Conservation (phyloP, 2,329 filamentous ascomycete genomes). For the Ambrosiella beaveri region DNA sequence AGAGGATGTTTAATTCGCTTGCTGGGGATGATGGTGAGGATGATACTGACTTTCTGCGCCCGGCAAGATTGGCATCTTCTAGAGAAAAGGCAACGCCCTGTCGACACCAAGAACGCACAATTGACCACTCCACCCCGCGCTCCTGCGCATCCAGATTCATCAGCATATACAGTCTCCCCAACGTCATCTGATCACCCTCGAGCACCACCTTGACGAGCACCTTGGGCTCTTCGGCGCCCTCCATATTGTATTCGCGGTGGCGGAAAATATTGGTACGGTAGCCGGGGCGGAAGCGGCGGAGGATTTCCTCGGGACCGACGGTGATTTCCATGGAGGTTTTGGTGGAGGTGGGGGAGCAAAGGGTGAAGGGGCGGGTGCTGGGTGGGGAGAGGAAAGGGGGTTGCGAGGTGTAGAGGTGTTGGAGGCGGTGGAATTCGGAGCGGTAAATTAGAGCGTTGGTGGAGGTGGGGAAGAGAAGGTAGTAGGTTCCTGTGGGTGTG, state of each 20-base stretch:
- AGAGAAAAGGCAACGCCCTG: slow-evolving; percentile 11
- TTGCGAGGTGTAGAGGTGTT: slow-evolving; percentile 19
- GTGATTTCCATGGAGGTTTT: slow-evolving; percentile 12
- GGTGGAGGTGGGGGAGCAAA: slow-evolving; percentile 11
- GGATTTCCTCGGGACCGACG: slow-evolving; percentile 7
- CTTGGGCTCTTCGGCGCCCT: slow-evolving; percentile 1
- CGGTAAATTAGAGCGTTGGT: slow-evolving; percentile 46
- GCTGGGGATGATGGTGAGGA: neutral
- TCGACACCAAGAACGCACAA: slow-evolving; percentile 12
- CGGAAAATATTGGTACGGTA: slow-evolving; percentile 12
- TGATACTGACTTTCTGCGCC: neutral
- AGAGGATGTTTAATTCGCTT: neutral
- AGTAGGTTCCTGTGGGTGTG: slow-evolving; percentile 47
- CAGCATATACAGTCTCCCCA: slow-evolving; percentile 20
- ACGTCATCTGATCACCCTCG: slow-evolving; percentile 19
- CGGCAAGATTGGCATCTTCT: slow-evolving; percentile 9
- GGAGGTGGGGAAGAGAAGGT: slow-evolving; percentile 46
- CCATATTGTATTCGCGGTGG: slow-evolving; percentile 9
- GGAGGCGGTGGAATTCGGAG: slow-evolving; percentile 20
- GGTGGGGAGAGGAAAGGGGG: slow-evolving; percentile 24
- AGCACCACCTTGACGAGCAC: slow-evolving; percentile 19
- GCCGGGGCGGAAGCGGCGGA: slow-evolving; percentile 11
- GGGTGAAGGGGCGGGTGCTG: slow-evolving; percentile 19
- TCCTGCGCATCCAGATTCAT: slow-evolving; percentile 26
- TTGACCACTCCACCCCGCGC: slow-evolving; percentile 18